Percentiles rank a stretch among this genome's conserved stretches.
phyloP scores from a whole-genome alignment of 2,329 filamentous ascomycete species.

The Ceratocystis variospora region DNA sequence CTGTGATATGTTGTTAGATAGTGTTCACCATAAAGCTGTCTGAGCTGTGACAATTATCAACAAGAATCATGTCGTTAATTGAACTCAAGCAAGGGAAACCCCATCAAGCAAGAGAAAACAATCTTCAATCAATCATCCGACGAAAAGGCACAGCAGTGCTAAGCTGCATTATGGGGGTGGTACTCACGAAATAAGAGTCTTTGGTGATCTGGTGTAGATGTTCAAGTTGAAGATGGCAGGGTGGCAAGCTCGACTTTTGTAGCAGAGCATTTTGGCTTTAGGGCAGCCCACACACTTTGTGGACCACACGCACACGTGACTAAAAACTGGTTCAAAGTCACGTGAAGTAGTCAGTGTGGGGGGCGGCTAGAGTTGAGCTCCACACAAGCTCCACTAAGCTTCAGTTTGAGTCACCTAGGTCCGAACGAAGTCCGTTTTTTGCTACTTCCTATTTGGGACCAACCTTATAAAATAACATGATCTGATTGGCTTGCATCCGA shows the following conservation, averaged over 20 bases:
- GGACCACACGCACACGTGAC: conserved; percentile 18
- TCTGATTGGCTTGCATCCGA: conserved; percentile 10
- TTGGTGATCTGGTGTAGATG: conserved; percentile 16
- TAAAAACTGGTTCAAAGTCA: conserved; percentile 5
- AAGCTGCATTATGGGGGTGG: neutral
- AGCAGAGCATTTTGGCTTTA: conserved; percentile 19
- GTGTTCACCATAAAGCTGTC: neutral
- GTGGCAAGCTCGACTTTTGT: conserved; percentile 17
- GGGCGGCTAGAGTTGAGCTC: conserved; percentile 2
- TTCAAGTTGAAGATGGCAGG: conserved; percentile 8
- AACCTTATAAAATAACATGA: neutral
- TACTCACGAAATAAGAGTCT: conserved; percentile 19
- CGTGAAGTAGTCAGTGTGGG: conserved; percentile 8
- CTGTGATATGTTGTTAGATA: conserved; percentile 23
- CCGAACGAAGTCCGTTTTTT: neutral
- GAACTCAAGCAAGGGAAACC: neutral
- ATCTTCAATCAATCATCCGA: neutral
- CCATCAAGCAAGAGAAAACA: neutral
- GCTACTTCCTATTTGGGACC: conserved; percentile 2
- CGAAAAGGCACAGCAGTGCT: neutral
- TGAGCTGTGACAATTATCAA: neutral
- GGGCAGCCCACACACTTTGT: conserved; percentile 18
- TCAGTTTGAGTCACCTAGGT: conserved; percentile 13
- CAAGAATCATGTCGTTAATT: neutral
- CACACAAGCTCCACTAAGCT: conserved; percentile 16